Evolutionary conservation across 2,329 filamentous ascomycete genomes (phyloP), one percentile per base, ranked within the genome.

Genomic region (Alternaria arborescens): DNA sequence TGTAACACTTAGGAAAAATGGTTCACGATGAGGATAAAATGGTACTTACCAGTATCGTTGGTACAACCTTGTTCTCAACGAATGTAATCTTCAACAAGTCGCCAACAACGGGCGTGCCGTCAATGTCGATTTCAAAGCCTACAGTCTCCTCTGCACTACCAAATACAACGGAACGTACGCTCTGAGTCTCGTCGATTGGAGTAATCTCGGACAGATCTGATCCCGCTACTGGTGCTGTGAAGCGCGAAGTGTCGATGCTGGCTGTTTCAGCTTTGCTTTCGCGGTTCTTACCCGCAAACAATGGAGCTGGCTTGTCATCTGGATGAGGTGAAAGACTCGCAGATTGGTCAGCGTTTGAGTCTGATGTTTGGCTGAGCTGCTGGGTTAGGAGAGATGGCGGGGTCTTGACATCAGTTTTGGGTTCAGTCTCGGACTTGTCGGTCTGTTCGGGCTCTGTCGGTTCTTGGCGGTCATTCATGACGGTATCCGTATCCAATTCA

Each of bases 81-180:
- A 99, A 98, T 80, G 94, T 93, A 79, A 95, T 94, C 82, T 99
- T 99, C 61, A 99, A 83, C 71, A 90, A 91, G 78, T 99, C 95
- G 52, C 95, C 95, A 11, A 99, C 95, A 22, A 99, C 93, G 3
- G 93, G 91, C 32, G 86, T 84, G 7, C 88, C 87, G 67, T 89
- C 85, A 28, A 83, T 76, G 65, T 89, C 88, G 16, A 84, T 81
- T 64, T 89, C 87, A 58, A 87, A 85, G 24, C 83, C 81, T 32
- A 70, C 56, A 55, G 66, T 66, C 44, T 72, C 70, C 38, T 77
- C 74, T n/a, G 69, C 58, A 20, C 69, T 73, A 28, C 76, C 71
- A 48, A 79, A 77, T 4, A 79, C 61, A 1, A 78, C 70, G 2
- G 77, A 79, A 36, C 68, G 71, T 6, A 67, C 68, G 42, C 73